Base-by-base conservation (phyloP, 73 alveolate genomes). In the Paramecium pentaurelia region DNA sequence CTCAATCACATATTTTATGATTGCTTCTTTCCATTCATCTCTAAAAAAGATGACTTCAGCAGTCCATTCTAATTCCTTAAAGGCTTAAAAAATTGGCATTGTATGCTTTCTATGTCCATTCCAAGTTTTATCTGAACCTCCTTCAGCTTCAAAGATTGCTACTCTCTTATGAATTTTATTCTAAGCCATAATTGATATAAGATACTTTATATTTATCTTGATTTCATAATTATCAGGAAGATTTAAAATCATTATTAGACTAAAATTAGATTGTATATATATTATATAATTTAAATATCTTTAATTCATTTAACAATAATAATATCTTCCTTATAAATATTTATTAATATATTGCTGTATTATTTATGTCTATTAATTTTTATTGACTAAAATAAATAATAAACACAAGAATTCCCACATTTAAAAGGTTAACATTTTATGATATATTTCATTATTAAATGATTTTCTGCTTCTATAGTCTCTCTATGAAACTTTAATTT, bases 21-120 rank as follows among this genome's bases (percentile, higher is more conserved):
- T 77, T 28, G 8, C 7, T 32, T 77, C 91, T 14, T 77, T 77
- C 91, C 91, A 77, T 40, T 77, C 91, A 42, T 77, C 91, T 77
- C 91, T 77, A 25, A 77, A 77, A 77, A 77, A 77, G 91, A 77
- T 77, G 91, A n/a, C 44, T 40, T 77, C 91, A 40, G 91, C 91
- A 14, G 40, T n/a, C 91, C 91, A 77, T 34, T 77, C 91, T 32
- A 77, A 4, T 77, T 77, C 91, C 80, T 77, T 77, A 75, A 77
- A 77, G 91, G 91, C 91, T 77, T 77, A 77, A 40, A 77, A 77
- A 51, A 77, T 77, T 20, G 91, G 91, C 18, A 77, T 25, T 7
- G 91, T 77, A 34, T 70, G 59, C 59, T 70, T 70, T 70, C 86
- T 70, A 59, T 70, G 86, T 4, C 86, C 86, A 70, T 70, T 70